Evolutionary conservation across 371 early-diverging fungal genomes (phyloP).

Genomic region (Syncephalastrum contaminatum): DNA sequence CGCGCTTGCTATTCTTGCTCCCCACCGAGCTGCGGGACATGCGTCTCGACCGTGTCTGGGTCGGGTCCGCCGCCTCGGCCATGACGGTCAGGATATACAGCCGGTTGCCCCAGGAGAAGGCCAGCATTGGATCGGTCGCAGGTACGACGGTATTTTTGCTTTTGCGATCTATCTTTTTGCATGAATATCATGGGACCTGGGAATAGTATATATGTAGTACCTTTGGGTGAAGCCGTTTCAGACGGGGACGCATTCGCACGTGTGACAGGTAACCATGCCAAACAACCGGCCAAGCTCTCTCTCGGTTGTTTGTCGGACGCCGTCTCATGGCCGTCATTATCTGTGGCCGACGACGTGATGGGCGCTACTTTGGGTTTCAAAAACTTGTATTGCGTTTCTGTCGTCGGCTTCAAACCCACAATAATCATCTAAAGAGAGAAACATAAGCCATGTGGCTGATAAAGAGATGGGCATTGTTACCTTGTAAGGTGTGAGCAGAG

Average conservation of each 20-base stretch:
- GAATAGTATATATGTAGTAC: conserved; percentile 1
- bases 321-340: no score
- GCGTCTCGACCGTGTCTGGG: conserved; percentile 8
- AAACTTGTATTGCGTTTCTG: conserved; percentile 69
- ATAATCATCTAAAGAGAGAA: conserved; percentile 58
- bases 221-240: conserved; percentile 8
- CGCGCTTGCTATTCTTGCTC: conserved; percentile 25
- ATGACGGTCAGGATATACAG: conserved; percentile 55
- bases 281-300: conserved; percentile 55
- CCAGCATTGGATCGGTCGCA: conserved; percentile 55
- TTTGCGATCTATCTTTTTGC: conserved; percentile 10
- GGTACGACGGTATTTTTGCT: conserved; percentile 11
- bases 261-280: conserved; percentile 64
- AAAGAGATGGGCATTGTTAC: conserved; percentile 24
- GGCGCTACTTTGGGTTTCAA: conserved; percentile 45
- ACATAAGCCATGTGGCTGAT: not conserved
- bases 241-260: not conserved
- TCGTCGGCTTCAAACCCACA: conserved; percentile 72
- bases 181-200: not conserved
- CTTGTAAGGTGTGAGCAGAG: conserved; percentile 73
- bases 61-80: conserved; percentile 17
- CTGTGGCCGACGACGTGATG: not conserved
- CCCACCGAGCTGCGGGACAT: conserved; percentile 5
- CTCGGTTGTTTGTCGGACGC: conserved; percentile 12
- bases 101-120: conserved; percentile 66